These are phyloP conservation scores for Pleurotus tuoliensis DNA, from an alignment of 768 basidiomycete species.

Conservation along the genomic window DNA sequence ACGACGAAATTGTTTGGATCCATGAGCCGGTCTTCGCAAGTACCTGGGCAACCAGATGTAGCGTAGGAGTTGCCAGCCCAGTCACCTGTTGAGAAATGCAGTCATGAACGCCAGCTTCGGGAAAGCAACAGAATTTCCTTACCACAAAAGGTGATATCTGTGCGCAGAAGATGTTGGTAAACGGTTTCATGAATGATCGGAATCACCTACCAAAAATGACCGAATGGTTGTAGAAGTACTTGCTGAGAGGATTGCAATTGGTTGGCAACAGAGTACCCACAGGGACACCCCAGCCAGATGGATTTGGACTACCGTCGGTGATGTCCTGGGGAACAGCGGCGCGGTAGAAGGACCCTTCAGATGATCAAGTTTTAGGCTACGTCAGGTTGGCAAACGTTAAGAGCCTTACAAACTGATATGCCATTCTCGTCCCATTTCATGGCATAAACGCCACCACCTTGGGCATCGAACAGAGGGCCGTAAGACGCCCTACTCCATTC, in stretches of 20 bases:
- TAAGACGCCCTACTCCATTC: constrained; percentile 84
- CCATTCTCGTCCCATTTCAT: constrained; percentile 85
- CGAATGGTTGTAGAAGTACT: constrained; percentile 65
- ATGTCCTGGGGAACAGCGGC: constrained; percentile 72
- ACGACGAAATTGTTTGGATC: constrained; percentile 73
- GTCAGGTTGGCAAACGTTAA: neutral
- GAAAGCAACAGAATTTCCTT: constrained; percentile 15
- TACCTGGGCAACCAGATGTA: constrained; percentile 71
- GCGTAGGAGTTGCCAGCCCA: constrained; percentile 84
- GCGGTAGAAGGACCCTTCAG: constrained; percentile 77
- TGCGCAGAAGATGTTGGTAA: neutral
- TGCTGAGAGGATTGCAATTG: constrained; percentile 47
- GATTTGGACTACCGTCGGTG: constrained; percentile 53
- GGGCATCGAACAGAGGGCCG: constrained; percentile 75
- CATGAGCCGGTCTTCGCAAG: constrained; percentile 58
- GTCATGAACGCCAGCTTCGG: constrained; percentile 5
- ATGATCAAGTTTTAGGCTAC: neutral
- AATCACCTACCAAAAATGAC: constrained; percentile 65
- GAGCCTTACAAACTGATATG: constrained; percentile 69
- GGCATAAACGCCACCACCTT: constrained; percentile 80
- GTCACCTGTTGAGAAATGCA: constrained; percentile 45
- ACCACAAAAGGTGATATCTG: constrained; percentile 86
- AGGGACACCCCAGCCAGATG: constrained; percentile 65
- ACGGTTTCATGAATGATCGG: constrained; percentile 19
- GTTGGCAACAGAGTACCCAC: constrained; percentile 54